These are phyloP conservation scores for Vinca minor DNA, from an alignment of 257 asterid genomes.

Conservation along the genomic window DNA sequence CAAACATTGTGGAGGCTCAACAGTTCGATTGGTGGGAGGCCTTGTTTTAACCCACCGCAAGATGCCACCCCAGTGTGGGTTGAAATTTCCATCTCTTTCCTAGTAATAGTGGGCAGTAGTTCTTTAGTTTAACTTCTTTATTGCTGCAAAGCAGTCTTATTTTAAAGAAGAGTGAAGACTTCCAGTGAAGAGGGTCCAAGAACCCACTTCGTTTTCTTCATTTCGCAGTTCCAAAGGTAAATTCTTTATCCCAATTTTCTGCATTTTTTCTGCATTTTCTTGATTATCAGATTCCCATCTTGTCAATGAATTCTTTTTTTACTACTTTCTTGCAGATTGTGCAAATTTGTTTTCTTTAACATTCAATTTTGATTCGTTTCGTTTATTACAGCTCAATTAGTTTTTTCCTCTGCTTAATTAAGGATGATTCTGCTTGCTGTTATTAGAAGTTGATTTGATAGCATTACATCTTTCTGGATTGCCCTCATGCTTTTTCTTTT, in stretches of 20 bases:
- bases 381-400: background rate
- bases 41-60: no score
- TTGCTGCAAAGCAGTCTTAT: background rate
- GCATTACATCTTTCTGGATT: conserved; percentile 6
- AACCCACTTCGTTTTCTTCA: conserved; percentile 19
- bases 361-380: background rate
- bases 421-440: background rate
- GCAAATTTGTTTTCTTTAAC: background rate
- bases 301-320: conserved; percentile 15
- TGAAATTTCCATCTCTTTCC: no score
- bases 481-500: background rate
- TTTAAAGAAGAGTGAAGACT: background rate
- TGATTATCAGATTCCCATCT: background rate
- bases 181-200: conserved; percentile 1
- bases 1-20: no score
- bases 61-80: no score
- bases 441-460: background rate
- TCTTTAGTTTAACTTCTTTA: background rate
- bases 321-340: background rate
- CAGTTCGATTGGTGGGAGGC: no score
- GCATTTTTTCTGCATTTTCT: background rate
- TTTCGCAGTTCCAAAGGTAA: conserved; percentile 19
- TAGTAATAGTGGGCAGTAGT: background rate
- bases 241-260: conserved; percentile 10
- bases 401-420: background rate